Base-by-base conservation (phyloP, 108 stramenopile species). In the Nitzschia palea region DNA sequence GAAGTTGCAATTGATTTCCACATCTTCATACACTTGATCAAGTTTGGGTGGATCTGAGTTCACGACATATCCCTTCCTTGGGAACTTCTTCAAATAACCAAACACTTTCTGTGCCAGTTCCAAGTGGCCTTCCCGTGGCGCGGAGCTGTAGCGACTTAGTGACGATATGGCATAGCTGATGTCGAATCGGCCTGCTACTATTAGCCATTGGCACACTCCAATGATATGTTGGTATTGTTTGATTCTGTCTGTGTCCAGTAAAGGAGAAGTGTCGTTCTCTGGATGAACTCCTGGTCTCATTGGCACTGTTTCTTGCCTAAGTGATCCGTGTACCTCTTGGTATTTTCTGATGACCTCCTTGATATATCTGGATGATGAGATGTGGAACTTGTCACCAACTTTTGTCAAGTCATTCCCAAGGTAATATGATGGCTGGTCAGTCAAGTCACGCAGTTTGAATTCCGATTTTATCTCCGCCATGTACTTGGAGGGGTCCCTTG, bases 141-240 rank as follows among this genome's bases (percentile, higher is more conserved):
- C 20, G 9, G 30, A 45, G 0, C 40, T 28, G 30, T 64, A 77
- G 1, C 47, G n/a, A 22, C 73, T 52, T 36, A 82, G 30, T 0
- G 62, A 50, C 23, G 45, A 60, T 1, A 73, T 45, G 10, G 71
- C 74, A n/a, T 35, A 65, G 10, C 12, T 12, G n/a, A 83, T 69
- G 52, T 83, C 82, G 45, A 71, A 48, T 12, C 77, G 23, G 0
- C 81, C 81, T 9, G 78, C 34, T 34, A 50, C 43, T 4, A 73
- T 37, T 17, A 61, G 37, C 78, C 78, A 79, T 2, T 66, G 45
- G 1, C 40, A 12, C 12, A 28, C 35, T 1, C 76, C 76, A 43
- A 77, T 55, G 2, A 67, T 33, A 2, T 27, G 8, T 17, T 34
- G 70, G 44, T 67, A 77, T 23, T 62, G 40, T 3, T n/a, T 27